Evolutionary conservation across 345 rosid genomes (phyloP).

Genomic region (Arabidopsis thaliana): TAIR10.1 NC_003074.8:19579001-19579500

Average conservation of each 20-base stretch:
- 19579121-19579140: not conserved
- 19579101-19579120: no score
- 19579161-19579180: not conserved
- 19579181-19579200: not conserved
- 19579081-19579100: not conserved
- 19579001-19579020: constrained; percentile 17
- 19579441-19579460: no score
- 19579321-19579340: not conserved
- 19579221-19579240: not conserved
- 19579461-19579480: not conserved
- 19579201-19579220: not conserved
- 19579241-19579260: not conserved
- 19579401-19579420: no score
- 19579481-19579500: not conserved
- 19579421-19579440: no score
- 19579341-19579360: not conserved
- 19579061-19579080: not conserved
- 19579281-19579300: not conserved
- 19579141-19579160: not conserved
- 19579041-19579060: constrained; percentile 24
- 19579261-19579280: not conserved
- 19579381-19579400: not conserved
- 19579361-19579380: not conserved
- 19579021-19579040: not conserved
- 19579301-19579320: not conserved